These are phyloP conservation scores for Thielaviopsis musarum DNA, from an alignment of 2,329 filamentous ascomycete species.

Conservation along the genomic window DNA sequence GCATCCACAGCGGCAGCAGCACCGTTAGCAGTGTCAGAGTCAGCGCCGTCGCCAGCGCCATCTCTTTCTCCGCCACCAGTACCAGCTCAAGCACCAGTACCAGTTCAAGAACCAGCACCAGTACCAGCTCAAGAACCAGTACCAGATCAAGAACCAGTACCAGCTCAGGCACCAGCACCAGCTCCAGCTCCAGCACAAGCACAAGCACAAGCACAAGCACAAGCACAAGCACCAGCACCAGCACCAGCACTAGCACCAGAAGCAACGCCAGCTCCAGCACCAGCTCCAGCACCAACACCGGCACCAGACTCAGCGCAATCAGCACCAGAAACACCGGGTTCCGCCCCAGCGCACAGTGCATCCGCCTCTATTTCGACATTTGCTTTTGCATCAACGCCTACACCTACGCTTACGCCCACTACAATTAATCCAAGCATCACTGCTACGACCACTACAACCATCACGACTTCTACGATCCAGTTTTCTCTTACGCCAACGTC, in stretches of 20 bases:
- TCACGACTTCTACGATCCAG: not conserved
- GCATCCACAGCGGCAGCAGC: not conserved
- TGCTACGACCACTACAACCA: not conserved
- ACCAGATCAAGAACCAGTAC: too few relatives aligned
- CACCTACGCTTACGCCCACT: not conserved
- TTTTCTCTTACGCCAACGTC: not conserved
- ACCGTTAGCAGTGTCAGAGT: too few relatives aligned
- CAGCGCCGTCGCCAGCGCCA: not conserved
- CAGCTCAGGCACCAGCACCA: too few relatives aligned
- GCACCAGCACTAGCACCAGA: not conserved
- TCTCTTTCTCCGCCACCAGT: conserved; percentile 10
- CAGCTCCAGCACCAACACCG: not conserved
- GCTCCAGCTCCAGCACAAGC: not conserved
- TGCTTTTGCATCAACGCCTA: not conserved
- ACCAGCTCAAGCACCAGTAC: not conserved
- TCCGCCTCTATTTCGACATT: not conserved
- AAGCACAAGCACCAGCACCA: not conserved
- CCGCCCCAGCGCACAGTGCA: not conserved
- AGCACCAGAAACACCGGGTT: not conserved
- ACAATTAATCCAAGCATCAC: conserved; percentile 12
- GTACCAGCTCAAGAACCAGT: conserved; percentile 14
- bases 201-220: not conserved
- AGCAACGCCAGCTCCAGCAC: not conserved
- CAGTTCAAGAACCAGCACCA: conserved; percentile 11
- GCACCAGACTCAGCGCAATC: not conserved